Conservation (phyloP, 2,329 filamentous ascomycete genomes). For the Clathrospora elynae region DNA sequence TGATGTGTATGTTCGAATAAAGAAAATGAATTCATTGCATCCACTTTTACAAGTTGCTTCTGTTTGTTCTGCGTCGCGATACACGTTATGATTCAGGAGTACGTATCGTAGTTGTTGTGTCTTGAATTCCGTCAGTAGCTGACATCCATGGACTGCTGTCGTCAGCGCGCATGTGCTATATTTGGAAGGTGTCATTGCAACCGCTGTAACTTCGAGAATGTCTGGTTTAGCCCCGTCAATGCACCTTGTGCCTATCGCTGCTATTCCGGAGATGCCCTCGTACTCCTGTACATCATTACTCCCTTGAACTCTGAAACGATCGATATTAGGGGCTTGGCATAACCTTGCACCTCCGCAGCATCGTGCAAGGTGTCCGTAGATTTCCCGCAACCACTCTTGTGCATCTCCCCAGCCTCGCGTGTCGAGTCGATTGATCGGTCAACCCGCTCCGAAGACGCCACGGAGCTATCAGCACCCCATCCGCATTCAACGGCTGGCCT, state of each 20-base stretch:
- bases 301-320: constrained; percentile 32
- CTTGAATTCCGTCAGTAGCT: constrained; percentile 10
- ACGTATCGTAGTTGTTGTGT: not conserved
- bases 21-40: no score
- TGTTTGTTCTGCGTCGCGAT: no score
- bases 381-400: constrained; percentile 7
- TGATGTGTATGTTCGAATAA: no score
- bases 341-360: constrained; percentile 16
- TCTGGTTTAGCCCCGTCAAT: not conserved
- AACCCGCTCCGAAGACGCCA: constrained; percentile 31
- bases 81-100: no score
- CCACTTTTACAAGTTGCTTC: no score
- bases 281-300: constrained; percentile 31
- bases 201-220: not conserved
- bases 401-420: constrained; percentile 25
- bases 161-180: constrained; percentile 2
- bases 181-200: constrained; percentile 1
- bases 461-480: constrained; percentile 27
- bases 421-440: constrained; percentile 31
- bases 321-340: constrained; percentile 33
- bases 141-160: constrained; percentile 4
- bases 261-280: constrained; percentile 15
- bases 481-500: constrained; percentile 41
- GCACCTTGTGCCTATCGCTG: constrained; percentile 4
- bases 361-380: constrained; percentile 28